Percentiles rank a stretch among this genome's conserved stretches.
Conservation (phyloP, 768 basidiomycete species). For the Panus rudis region DNA sequence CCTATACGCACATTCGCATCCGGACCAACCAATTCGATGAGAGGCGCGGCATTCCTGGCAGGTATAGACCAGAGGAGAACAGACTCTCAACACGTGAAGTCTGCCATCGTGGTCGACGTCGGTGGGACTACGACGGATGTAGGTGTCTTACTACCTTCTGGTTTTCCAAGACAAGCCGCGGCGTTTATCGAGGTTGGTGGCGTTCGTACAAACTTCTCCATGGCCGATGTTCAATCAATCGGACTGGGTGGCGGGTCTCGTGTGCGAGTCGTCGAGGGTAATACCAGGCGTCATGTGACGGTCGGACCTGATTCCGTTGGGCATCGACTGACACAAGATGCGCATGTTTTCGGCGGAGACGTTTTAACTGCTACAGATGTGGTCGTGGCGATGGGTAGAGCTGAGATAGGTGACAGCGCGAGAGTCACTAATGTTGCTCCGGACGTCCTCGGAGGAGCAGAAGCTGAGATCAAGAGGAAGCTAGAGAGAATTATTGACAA, state of each 20-base stretch:
- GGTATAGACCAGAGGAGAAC: constrained; percentile 30
- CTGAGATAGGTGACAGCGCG: constrained; percentile 21
- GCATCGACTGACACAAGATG: constrained; percentile 41
- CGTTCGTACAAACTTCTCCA: constrained; percentile 53
- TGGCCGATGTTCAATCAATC: constrained; percentile 51
- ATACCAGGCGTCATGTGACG: constrained; percentile 23
- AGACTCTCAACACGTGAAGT: constrained; percentile 15
- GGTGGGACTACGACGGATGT: constrained; percentile 65
- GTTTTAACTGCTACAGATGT: constrained; percentile 58
- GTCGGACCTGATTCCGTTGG: constrained; percentile 66
- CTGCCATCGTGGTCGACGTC: constrained; percentile 51
- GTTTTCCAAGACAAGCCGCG: constrained; percentile 57
- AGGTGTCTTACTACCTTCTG: constrained; percentile 51
- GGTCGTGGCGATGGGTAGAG: constrained; percentile 33
- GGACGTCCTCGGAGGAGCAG: constrained; percentile 26
- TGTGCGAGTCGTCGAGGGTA: constrained; percentile 31
- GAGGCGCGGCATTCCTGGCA: constrained; percentile 57
- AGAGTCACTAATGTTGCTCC: constrained; percentile 16
- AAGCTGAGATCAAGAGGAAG: constrained; percentile 33
- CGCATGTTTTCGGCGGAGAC: constrained; percentile 48
- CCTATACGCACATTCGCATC: constrained; percentile 53
- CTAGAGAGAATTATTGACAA: constrained; percentile 45
- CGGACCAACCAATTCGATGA: constrained; percentile 60
- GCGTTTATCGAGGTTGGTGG: constrained; percentile 57
- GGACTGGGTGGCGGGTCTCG: constrained; percentile 61